phyloP scores from a whole-genome alignment of 495 filamentous ascomycete genomes.

The Schizothecium vesticola region DNA sequence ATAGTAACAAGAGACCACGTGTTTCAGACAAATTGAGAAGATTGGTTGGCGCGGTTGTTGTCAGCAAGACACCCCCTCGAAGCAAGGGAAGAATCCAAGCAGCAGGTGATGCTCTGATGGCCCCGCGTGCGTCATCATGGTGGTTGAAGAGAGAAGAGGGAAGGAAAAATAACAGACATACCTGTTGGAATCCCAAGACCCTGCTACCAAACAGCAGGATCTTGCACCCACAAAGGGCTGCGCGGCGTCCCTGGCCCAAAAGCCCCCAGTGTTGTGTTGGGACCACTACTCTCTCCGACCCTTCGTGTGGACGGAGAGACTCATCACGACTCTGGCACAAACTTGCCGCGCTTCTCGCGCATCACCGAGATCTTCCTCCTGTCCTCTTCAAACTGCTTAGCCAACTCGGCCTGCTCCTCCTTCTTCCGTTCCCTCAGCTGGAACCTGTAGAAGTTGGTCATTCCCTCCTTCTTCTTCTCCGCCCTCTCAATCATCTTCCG shows the following conservation, averaged over 20 bases:
- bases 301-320: background rate
- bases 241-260: background rate
- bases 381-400: constrained; percentile 62
- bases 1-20: background rate
- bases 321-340: constrained; percentile 47
- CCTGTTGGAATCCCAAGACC: background rate
- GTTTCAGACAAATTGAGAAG: constrained; percentile 48
- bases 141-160: constrained; percentile 4
- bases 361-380: constrained; percentile 54
- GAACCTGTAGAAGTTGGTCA: constrained; percentile 88
- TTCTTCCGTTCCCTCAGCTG: constrained; percentile 88
- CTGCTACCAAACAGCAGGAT: background rate
- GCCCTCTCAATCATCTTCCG: constrained; percentile 69
- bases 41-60: constrained; percentile 46
- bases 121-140: constrained; percentile 53
- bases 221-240: background rate
- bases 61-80: constrained; percentile 33
- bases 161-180: constrained; percentile 3
- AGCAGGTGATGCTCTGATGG: constrained; percentile 39
- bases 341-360: constrained; percentile 55
- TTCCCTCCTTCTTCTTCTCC: constrained; percentile 56
- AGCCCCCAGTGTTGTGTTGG: background rate
- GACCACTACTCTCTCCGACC: background rate
- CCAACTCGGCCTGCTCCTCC: constrained; percentile 64
- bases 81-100: constrained; percentile 18